phyloP scores from a whole-genome alignment of 306 rosid species.

The Astragalus membranaceus region DNA sequence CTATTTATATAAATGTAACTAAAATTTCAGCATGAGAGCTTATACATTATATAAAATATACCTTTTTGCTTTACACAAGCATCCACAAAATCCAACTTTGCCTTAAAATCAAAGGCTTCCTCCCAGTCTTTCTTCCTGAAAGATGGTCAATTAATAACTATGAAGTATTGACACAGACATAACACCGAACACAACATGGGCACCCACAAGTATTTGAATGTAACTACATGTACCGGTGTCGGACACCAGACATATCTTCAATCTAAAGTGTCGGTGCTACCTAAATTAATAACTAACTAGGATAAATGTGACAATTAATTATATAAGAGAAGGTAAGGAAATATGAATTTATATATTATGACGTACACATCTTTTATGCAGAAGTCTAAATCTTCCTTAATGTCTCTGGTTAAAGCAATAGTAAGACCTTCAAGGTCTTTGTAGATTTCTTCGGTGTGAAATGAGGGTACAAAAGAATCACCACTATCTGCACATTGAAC shows the following conservation, averaged over 20 bases:
- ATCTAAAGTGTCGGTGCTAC: no score
- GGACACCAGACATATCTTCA: no score
- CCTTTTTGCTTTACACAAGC: constrained; percentile 51
- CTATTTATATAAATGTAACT: neutral
- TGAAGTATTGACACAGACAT: no score
- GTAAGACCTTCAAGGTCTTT: constrained; percentile 39
- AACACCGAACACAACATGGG: no score
- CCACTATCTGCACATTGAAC: constrained; percentile 29
- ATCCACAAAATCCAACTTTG: constrained; percentile 42
- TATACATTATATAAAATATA: neutral
- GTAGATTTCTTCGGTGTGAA: constrained; percentile 21
- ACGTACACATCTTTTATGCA: constrained; percentile 67
- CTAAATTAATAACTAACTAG: neutral
- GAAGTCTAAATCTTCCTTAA: constrained; percentile 28
- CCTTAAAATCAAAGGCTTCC: constrained; percentile 52
- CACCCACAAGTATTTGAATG: no score
- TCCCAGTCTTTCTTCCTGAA: constrained; percentile 56
- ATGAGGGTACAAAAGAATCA: neutral
- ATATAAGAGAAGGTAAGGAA: neutral
- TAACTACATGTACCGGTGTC: no score
- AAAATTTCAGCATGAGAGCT: neutral
- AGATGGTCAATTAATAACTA: neutral
- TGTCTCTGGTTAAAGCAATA: constrained; percentile 30
- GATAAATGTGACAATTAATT: neutral
- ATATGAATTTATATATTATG: neutral